Base-by-base conservation (phyloP, 2,329 filamentous ascomycete genomes). In the Westerdykella aurantiaca region DNA sequence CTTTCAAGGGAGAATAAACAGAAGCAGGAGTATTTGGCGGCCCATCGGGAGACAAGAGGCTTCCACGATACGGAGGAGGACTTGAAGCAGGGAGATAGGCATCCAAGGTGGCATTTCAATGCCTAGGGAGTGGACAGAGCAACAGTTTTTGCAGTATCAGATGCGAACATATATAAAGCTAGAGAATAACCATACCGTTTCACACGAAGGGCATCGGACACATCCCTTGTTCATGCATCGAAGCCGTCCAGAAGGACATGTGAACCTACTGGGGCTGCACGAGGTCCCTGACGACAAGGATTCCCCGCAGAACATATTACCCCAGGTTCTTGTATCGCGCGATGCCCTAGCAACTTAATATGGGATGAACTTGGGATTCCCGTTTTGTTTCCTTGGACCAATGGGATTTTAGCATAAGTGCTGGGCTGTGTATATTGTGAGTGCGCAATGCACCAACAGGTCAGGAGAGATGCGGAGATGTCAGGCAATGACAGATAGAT, bases 31-130 rank as follows among this genome's bases (percentile, higher is more conserved):
- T 44, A 55, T 45, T 31, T 64, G 16, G 50, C 43, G 2, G 50
- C 47, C 25, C 51, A 56, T 43, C 64, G 55, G 5, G 52, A 58
- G 23, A 65, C 55, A 10, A 45, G 42, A 2, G 60, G 53, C 0
- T 63, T 61, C 37, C 60, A 62, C 40, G 57, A 65, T 40, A 57
- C 46, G 12, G 56, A 55, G 2, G 63, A 62, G 41, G 63, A 64
- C 42, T 23, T 64, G 41, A 54, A 51, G 43, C 38, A 53, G 22
- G 63, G 63, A 1, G 63, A 68, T 48, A 49, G 53, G 22, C 63
- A 68, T 56, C 63, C 64, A 12, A 53, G 62, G 43, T 67, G 64
- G 64, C 55, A 47, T 10, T 67, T 67, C 39, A 65, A 63, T 41
- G 46, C 56, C 13, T 66, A 45, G 44, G 29, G 34, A 21, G 3